Conservation (phyloP, 2,329 filamentous ascomycete species). For the Dichotomopilus funicola region DNA sequence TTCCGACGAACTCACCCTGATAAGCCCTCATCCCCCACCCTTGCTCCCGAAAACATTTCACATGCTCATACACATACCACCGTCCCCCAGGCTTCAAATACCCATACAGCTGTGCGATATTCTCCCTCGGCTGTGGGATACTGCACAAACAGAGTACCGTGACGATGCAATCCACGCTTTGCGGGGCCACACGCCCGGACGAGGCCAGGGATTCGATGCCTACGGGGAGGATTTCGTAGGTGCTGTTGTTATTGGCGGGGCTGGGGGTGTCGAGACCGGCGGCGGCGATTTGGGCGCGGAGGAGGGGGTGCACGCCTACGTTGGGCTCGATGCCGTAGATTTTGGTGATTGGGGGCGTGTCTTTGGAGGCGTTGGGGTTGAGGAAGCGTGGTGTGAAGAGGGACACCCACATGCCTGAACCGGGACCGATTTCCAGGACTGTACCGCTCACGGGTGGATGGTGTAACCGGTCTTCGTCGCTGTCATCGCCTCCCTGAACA, state of each 20-base stretch:
- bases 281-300: slow-evolving; percentile 41
- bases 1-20: slow-evolving; percentile 50
- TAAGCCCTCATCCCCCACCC: slow-evolving; percentile 39
- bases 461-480: slow-evolving; percentile 16
- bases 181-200: slow-evolving; percentile 41
- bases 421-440: slow-evolving; percentile 58
- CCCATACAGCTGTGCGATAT: slow-evolving; percentile 49
- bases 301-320: slow-evolving; percentile 40
- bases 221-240: slow-evolving; percentile 56
- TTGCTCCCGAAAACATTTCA: slow-evolving; percentile 32
- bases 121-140: slow-evolving; percentile 52
- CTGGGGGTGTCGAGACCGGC: slow-evolving; percentile 49
- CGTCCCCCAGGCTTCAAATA: slow-evolving; percentile 55
- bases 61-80: slow-evolving; percentile 60
- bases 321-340: slow-evolving; percentile 63
- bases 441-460: slow-evolving; percentile 31
- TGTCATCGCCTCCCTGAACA: too few relatives aligned
- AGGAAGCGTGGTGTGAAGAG: slow-evolving; percentile 34
- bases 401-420: slow-evolving; percentile 53
- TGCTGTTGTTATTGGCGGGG: slow-evolving; percentile 24
- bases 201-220: slow-evolving; percentile 52
- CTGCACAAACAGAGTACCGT: slow-evolving; percentile 57
- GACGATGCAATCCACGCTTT: slow-evolving; percentile 53
- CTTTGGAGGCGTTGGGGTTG: neutral
- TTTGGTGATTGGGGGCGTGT: slow-evolving; percentile 29